These are phyloP conservation scores for Cladosporium sp. DNA, from an alignment of 2,329 filamentous ascomycete species.

Conservation along the genomic window DNA sequence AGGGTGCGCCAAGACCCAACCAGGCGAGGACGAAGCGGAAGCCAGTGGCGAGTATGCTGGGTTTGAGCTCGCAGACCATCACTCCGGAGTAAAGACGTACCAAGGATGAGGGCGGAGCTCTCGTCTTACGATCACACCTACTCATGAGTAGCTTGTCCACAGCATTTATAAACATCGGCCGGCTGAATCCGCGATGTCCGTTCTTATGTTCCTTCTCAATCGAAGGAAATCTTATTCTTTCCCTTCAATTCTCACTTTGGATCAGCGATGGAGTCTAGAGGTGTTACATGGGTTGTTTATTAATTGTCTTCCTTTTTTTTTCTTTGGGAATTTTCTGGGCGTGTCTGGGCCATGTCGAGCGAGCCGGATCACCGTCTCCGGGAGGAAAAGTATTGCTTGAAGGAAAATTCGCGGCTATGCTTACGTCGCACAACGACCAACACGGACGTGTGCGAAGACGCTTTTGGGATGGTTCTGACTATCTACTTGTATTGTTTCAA, in stretches of 20 bases:
- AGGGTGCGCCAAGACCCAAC: slow-evolving; percentile 72
- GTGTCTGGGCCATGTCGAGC: background rate
- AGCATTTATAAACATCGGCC: background rate
- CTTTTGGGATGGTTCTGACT: background rate
- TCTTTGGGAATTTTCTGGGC: background rate
- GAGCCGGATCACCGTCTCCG: background rate
- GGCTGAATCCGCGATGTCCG: background rate
- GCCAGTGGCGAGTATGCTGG: slow-evolving; percentile 47
- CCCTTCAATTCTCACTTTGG: background rate
- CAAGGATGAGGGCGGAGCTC: background rate
- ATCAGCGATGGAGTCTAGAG: slow-evolving; percentile 15
- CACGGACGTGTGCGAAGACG: background rate
- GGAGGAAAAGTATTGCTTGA: background rate
- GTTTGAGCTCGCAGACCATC: slow-evolving; percentile 26
- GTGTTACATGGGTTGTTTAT: background rate
- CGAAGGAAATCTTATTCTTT: background rate
- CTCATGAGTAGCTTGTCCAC: background rate
- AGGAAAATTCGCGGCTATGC: background rate
- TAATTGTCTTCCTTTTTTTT: background rate
- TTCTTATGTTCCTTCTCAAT: background rate
- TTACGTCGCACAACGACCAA: background rate
- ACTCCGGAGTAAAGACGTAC: background rate
- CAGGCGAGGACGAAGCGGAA: slow-evolving; percentile 50
- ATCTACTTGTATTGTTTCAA: background rate
- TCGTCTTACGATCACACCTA: background rate